phyloP scores from a whole-genome alignment of 2,329 filamentous ascomycete genomes.

The Gaeumannomyces sp. region DNA sequence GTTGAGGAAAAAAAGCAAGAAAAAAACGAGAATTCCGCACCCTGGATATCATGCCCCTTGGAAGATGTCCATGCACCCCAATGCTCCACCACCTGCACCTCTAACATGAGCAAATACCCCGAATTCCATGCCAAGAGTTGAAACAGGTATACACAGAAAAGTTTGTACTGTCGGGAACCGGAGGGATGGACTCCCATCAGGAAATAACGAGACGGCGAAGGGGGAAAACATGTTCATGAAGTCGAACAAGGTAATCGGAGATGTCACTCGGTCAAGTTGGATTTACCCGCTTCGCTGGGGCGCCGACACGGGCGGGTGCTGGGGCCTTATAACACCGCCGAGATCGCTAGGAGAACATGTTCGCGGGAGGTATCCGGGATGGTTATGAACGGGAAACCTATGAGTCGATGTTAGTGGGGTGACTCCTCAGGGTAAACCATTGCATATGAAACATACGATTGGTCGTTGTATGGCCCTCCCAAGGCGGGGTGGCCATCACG shows the following conservation, averaged over 20 bases:
- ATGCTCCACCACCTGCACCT: neutral
- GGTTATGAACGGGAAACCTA: neutral
- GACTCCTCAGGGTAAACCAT: neutral
- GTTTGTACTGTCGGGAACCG: neutral
- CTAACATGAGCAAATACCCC: neutral
- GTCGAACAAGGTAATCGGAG: neutral
- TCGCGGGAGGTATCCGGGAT: neutral
- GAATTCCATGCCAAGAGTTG: neutral
- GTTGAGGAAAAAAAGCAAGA: neutral
- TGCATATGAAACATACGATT: neutral
- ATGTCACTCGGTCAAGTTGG: neutral
- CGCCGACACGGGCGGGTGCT: neutral
- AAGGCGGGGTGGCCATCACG: neutral
- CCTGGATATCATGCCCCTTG: neutral
- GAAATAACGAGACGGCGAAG: neutral
- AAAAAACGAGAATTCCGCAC: neutral
- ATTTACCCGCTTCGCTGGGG: neutral
- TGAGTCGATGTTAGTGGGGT: neutral
- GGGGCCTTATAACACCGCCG: neutral
- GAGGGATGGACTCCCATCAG: neutral
- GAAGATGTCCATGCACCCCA: neutral
- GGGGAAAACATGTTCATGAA: neutral
- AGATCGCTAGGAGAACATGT: neutral
- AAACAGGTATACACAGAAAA: neutral
- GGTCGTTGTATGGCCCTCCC: neutral